These are phyloP conservation scores for Termitomyces sp. DNA, from an alignment of 768 basidiomycete genomes.

Conservation along the genomic window DNA sequence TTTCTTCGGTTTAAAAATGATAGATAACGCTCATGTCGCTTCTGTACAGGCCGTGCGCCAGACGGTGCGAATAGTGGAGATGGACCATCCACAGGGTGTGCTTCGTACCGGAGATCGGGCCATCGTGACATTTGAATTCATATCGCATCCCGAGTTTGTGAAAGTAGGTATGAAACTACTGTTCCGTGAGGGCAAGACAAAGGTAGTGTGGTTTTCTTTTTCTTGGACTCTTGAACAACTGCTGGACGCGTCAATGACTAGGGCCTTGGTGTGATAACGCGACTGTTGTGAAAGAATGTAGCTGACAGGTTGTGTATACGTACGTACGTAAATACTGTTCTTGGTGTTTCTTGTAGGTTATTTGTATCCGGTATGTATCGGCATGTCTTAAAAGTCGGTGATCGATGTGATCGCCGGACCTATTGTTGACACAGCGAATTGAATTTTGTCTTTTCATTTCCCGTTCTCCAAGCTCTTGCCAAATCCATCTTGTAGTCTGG, in stretches of 20 bases:
- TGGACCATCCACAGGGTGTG: slow-evolving; percentile 87
- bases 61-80: slow-evolving; percentile 85
- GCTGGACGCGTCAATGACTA: slow-evolving; percentile 19
- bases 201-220: slow-evolving; percentile 42
- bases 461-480: background rate
- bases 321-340: no score
- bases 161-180: slow-evolving; percentile 92
- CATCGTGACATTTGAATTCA: slow-evolving; percentile 93
- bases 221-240: background rate
- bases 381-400: no score
- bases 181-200: slow-evolving; percentile 95
- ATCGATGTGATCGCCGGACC: slow-evolving; percentile 1
- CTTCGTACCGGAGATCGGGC: slow-evolving; percentile 94
- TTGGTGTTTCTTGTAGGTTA: slow-evolving; percentile 2
- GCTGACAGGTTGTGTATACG: no score
- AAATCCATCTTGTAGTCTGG: slow-evolving; percentile 1
- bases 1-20: background rate
- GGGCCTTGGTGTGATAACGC: slow-evolving; percentile 78
- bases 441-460: background rate
- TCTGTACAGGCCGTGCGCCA: slow-evolving; percentile 82
- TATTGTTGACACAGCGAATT: slow-evolving; percentile 6
- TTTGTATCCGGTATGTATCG: slow-evolving; percentile 1
- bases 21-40: slow-evolving; percentile 4
- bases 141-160: slow-evolving; percentile 86
- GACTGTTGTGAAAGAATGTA: slow-evolving; percentile 40